Conservation (phyloP, 139 green algal genomes). For the Chlamydomonas applanata region DNA sequence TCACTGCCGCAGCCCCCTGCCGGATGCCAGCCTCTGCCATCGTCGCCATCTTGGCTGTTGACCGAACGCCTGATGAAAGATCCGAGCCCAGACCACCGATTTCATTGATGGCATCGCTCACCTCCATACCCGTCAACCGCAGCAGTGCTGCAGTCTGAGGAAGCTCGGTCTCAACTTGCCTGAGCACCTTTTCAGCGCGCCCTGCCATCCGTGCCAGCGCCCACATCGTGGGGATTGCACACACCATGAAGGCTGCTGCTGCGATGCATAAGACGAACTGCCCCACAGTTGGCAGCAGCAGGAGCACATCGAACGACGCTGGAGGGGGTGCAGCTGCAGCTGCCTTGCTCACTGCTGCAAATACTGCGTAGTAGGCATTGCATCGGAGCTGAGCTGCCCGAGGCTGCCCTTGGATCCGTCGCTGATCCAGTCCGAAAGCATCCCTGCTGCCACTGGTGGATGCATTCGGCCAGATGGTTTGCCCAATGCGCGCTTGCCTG, state of each 20-base stretch:
- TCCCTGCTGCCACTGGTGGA: too few species aligned
- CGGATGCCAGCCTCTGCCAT: conserved; percentile 12
- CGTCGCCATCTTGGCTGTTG: conserved; percentile 13
- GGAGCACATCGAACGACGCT: background rate
- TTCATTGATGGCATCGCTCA: conserved; percentile 19
- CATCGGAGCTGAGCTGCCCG: too few species aligned
- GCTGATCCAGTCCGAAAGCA: too few species aligned
- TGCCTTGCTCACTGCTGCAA: background rate
- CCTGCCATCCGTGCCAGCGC: conserved; percentile 4
- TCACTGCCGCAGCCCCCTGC: conserved; percentile 1
- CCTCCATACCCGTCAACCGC: conserved; percentile 24
- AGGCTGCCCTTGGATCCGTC: too few species aligned
- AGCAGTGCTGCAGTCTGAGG: conserved; percentile 26
- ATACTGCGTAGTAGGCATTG: background rate
- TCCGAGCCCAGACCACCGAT: conserved; percentile 11
- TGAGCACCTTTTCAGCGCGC: conserved; percentile 5
- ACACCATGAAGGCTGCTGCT: conserved; percentile 11
- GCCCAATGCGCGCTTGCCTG: too few species aligned
- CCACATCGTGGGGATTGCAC: conserved; percentile 18
- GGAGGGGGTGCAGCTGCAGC: background rate
- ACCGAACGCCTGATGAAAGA: conserved; percentile 9
- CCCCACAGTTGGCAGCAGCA: conserved; percentile 14
- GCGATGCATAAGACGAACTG: conserved; percentile 10
- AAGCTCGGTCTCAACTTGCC: conserved; percentile 22
- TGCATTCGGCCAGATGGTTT: too few species aligned